Percentiles rank a stretch among this genome's conserved stretches.
Evolutionary conservation across 805 yeast species (phyloP).

Genomic region (Candida ulmi): DNA sequence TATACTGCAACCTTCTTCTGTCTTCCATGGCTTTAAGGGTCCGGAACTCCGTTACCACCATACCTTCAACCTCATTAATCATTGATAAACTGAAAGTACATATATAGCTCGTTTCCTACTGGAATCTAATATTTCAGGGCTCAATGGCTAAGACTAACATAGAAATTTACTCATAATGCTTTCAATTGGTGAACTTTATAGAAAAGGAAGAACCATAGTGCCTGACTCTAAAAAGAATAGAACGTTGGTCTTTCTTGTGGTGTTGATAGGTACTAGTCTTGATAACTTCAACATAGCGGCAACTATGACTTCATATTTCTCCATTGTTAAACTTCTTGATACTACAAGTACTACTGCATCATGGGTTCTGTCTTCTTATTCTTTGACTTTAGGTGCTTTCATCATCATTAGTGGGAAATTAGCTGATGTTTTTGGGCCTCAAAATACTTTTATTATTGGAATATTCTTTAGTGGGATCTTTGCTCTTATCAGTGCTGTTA

Average conservation of each 20-base stretch:
- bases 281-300: slow-evolving; percentile 9
- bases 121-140: too few species aligned
- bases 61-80: too few species aligned
- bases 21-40: too few species aligned
- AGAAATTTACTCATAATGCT: too few species aligned
- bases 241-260: slow-evolving; percentile 1
- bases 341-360: slow-evolving; percentile 24
- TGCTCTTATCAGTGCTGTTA: slow-evolving; percentile 31
- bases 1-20: too few species aligned
- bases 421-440: slow-evolving; percentile 35
- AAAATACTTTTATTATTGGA: slow-evolving; percentile 17
- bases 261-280: slow-evolving; percentile 3
- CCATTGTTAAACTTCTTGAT: slow-evolving; percentile 2
- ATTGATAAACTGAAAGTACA: too few species aligned
- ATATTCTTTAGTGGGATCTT: slow-evolving; percentile 20
- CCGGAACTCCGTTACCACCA: too few species aligned
- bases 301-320: slow-evolving; percentile 1
- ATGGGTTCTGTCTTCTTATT: slow-evolving; percentile 39
- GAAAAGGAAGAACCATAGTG: neutral
- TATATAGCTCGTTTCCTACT: too few species aligned
- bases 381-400: slow-evolving; percentile 38
- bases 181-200: neutral
- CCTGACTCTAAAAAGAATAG: slow-evolving; percentile 1
- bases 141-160: too few species aligned
- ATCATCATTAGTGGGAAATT: slow-evolving; percentile 35